Evolutionary conservation across 2,329 filamentous ascomycete species (phyloP), one percentile per base, ranked within the genome.

Genomic region (Fusarium caatingaense): DNA sequence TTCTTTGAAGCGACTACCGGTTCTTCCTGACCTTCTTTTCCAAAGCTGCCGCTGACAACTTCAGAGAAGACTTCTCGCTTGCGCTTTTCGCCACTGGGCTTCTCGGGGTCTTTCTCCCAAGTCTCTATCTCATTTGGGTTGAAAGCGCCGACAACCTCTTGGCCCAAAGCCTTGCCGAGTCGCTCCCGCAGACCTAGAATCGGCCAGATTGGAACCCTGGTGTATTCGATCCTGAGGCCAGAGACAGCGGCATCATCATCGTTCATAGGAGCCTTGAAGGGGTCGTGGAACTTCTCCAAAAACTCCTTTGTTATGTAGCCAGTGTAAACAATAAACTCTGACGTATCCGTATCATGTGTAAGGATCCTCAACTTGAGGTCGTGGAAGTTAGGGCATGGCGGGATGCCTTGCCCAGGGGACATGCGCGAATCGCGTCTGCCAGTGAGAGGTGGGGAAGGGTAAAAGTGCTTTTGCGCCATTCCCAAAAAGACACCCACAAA

Each of bases 391-490:
- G 81, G 75, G 34, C 71, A 69, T 42, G 69, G 67, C 13, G 70
- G 69, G 15, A 69, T 69, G 37, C 58, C 61, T 28, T 66, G 60
- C 8, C 56, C 66, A 6, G 63, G 46, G 1, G 74, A 76, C 56
- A 76, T 77, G 25, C 73, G 75, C 5, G 76, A 76, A 15, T 76
- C 74, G 55, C 72, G 73, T 27, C 72, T 69, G 12, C 64, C 61
- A 1, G 68, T 68, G 16, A 66, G 45, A 20, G 63, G 32, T 18
- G 75, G 76, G 20, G 44, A 34, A 12, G 66, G 68, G 72, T 89
- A 88, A 60, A 86, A 86, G 48, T 85, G 81, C 11, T 82, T 80
- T 70, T 89, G 87, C 10, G 87, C 87, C 84, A 89, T 86, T 48
- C 85, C 84, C 15, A 89, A 70, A 60, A 89, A 84, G 45, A 84